Evolutionary conservation across 2,329 filamentous ascomycete species (phyloP).

Genomic region (Diaporthe citri): DNA sequence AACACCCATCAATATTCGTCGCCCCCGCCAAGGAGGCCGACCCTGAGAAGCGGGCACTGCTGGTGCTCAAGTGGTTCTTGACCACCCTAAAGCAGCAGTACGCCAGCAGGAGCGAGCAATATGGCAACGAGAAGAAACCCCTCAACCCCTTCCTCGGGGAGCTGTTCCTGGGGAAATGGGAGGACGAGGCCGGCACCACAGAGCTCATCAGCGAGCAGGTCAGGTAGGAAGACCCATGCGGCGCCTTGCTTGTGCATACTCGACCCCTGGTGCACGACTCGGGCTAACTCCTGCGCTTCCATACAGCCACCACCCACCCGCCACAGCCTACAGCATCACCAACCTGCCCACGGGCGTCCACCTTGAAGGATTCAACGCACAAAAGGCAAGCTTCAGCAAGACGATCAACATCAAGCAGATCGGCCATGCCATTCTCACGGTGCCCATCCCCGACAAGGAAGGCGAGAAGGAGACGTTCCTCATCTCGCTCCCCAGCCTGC

Average conservation of each 20-base stretch:
- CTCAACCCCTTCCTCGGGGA: slow-evolving; percentile 97
- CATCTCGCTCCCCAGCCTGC: slow-evolving; percentile 90
- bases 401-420: slow-evolving; percentile 97
- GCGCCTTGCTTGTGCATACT: not conserved
- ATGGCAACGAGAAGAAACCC: slow-evolving; percentile 96
- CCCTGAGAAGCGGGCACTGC: slow-evolving; percentile 82
- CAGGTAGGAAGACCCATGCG: slow-evolving; percentile 61
- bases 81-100: slow-evolving; percentile 92
- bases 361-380: slow-evolving; percentile 91
- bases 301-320: slow-evolving; percentile 86
- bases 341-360: slow-evolving; percentile 86
- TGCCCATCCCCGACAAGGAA: slow-evolving; percentile 63
- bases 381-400: slow-evolving; percentile 93
- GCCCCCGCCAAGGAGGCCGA: slow-evolving; percentile 85
- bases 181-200: slow-evolving; percentile 84
- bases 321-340: slow-evolving; percentile 92
- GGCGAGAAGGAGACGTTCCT: slow-evolving; percentile 78
- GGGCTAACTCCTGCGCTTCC: not conserved
- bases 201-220: slow-evolving; percentile 95
- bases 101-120: slow-evolving; percentile 79
- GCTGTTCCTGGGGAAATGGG: slow-evolving; percentile 93
- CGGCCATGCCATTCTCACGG: slow-evolving; percentile 85
- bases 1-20: slow-evolving; percentile 82
- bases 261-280: not conserved
- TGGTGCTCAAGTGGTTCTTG: slow-evolving; percentile 97